A percentile compares a stretch with the other conserved stretches of the same genome.
These are phyloP conservation scores for Daldinia grandis DNA, from an alignment of 495 filamentous ascomycete species.

Conservation along the genomic window DNA sequence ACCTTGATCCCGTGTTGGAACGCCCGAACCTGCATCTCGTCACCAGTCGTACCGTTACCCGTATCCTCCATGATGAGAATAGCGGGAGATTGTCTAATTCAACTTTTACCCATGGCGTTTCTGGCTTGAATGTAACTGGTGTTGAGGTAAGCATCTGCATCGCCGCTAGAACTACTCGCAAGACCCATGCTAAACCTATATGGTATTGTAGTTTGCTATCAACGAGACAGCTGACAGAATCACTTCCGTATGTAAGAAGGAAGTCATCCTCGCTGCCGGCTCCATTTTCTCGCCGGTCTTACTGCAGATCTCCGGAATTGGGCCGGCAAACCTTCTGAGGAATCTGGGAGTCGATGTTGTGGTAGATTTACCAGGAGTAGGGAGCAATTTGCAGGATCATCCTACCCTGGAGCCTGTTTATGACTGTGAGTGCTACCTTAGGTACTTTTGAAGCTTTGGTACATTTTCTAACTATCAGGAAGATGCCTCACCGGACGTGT, in stretches of 20 bases:
- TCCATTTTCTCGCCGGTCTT: slow-evolving; percentile 61
- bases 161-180: neutral
- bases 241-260: slow-evolving; percentile 45
- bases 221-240: slow-evolving; percentile 20
- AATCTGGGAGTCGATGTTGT: slow-evolving; percentile 43
- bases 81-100: slow-evolving; percentile 48
- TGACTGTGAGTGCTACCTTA: slow-evolving; percentile 44
- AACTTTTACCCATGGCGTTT: slow-evolving; percentile 40
- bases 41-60: slow-evolving; percentile 55
- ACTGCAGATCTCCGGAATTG: slow-evolving; percentile 67
- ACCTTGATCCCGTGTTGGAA: slow-evolving; percentile 51
- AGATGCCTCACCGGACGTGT: slow-evolving; percentile 49
- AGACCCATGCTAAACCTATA: slow-evolving; percentile 27
- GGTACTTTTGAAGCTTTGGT: neutral
- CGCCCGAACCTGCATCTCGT: slow-evolving; percentile 59
- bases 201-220: slow-evolving; percentile 35
- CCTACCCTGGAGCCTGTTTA: slow-evolving; percentile 47
- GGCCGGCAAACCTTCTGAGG: slow-evolving; percentile 46
- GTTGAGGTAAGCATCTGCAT: slow-evolving; percentile 23
- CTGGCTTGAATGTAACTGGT: slow-evolving; percentile 38
- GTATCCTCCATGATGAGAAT: slow-evolving; percentile 42
- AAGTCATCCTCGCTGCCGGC: slow-evolving; percentile 65
- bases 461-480: slow-evolving; percentile 19
- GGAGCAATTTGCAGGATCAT: slow-evolving; percentile 54
- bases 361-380: slow-evolving; percentile 52